Conservation (phyloP, 2,329 filamentous ascomycete species). For the Exophiala mesophila region DNA sequence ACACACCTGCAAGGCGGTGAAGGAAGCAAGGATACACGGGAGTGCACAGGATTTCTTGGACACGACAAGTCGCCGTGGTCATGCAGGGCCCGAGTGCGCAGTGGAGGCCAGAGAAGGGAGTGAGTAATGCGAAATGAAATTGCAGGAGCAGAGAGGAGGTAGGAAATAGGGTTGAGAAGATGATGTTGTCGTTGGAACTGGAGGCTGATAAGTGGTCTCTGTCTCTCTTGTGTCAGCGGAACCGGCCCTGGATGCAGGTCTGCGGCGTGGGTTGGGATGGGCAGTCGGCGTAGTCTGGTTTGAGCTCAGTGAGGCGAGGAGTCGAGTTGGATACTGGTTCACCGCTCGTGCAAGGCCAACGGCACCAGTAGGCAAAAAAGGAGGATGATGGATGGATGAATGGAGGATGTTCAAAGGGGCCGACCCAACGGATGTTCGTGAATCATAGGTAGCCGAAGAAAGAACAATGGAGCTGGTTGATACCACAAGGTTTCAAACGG, state of each 20-base stretch:
- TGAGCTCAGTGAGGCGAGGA: slow-evolving; percentile 6
- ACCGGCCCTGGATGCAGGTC: neutral
- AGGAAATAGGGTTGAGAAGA: neutral
- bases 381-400: slow-evolving; percentile 1
- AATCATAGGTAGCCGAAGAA: too few relatives aligned
- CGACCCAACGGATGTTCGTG: too few relatives aligned
- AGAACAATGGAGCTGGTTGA: too few relatives aligned
- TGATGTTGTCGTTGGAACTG: neutral
- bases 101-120: too few relatives aligned
- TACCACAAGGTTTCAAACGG: too few relatives aligned
- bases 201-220: neutral
- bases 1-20: slow-evolving; percentile 9
- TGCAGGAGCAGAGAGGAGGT: neutral
- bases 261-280: neutral
- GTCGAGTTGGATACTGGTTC: slow-evolving; percentile 4
- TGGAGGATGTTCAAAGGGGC: too few relatives aligned
- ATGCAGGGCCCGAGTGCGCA: neutral
- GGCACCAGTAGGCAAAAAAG: too few relatives aligned
- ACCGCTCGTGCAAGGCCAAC: slow-evolving; percentile 17
- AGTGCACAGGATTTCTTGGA: neutral
- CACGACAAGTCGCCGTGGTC: neutral
- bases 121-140: too few relatives aligned
- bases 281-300: neutral
- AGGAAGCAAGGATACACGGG: slow-evolving; percentile 1
- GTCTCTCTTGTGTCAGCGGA: neutral